Evolutionary conservation across 495 filamentous ascomycete genomes (phyloP).

Genomic region (Penicillium canescens): DNA sequence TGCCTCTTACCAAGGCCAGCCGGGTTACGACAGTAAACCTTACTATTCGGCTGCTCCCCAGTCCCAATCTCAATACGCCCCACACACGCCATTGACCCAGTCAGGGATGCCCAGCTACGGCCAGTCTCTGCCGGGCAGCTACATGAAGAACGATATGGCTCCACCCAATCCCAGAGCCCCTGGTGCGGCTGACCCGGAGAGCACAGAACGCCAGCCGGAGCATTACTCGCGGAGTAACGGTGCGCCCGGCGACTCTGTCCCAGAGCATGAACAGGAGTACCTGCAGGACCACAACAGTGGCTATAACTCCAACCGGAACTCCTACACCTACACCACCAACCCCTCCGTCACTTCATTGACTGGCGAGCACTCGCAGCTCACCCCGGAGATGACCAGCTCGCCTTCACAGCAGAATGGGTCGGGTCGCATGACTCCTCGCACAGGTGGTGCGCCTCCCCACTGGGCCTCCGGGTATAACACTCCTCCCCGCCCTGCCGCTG

Average conservation of each 20-base stretch:
- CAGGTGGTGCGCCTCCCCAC: conserved; percentile 64
- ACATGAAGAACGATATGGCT: conserved; percentile 90
- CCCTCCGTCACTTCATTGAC: conserved; percentile 62
- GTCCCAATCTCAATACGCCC: conserved; percentile 68
- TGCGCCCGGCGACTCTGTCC: conserved; percentile 65
- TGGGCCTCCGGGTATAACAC: conserved; percentile 80
- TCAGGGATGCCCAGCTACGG: conserved; percentile 73
- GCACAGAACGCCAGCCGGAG: conserved; percentile 57
- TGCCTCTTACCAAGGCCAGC: conserved; percentile 69
- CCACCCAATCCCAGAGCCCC: conserved; percentile 69
- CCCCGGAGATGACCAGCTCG: conserved; percentile 83
- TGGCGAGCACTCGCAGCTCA: conserved; percentile 78
- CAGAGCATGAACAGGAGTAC: conserved; percentile 80
- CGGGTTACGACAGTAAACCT: conserved; percentile 75
- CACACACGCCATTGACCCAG: conserved; percentile 60
- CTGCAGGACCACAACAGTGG: conserved; percentile 64
- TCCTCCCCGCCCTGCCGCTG: conserved; percentile 69
- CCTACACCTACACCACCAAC: conserved; percentile 74
- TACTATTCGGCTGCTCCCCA: conserved; percentile 78
- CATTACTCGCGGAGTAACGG: conserved; percentile 56
- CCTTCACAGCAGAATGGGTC: conserved; percentile 80
- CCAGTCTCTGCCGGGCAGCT: conserved; percentile 57
- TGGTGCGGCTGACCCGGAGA: conserved; percentile 56
- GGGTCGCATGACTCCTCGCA: conserved; percentile 85
- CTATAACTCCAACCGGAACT: conserved; percentile 67